A percentile compares a stretch with the other conserved stretches of the same genome.
These are phyloP conservation scores for Pilobolus umbonatus DNA, from an alignment of 192 early-diverging fungal genomes.

Conservation along the genomic window DNA sequence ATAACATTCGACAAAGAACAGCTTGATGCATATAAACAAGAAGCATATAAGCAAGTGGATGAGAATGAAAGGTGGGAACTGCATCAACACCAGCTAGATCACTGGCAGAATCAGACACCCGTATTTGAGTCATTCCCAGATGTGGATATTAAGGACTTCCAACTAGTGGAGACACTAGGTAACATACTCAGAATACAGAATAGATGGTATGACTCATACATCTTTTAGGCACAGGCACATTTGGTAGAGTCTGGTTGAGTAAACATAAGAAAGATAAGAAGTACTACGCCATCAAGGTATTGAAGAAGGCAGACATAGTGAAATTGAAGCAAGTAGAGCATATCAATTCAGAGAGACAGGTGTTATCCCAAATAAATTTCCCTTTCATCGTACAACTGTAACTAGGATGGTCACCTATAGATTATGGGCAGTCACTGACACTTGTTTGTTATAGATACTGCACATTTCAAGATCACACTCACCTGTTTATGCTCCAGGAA, in stretches of 20 bases:
- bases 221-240: conserved; percentile 89
- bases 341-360: conserved; percentile 89
- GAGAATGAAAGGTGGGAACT: conserved; percentile 6
- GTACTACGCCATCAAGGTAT: conserved; percentile 93
- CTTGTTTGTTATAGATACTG: conserved; percentile 53
- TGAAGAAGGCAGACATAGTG: conserved; percentile 89
- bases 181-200: conserved; percentile 1
- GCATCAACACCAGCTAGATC: conserved; percentile 17
- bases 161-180: conserved; percentile 47
- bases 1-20: too few relatives aligned
- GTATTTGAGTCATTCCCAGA: conserved; percentile 18
- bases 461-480: conserved; percentile 80
- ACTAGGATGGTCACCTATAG: conserved; percentile 47
- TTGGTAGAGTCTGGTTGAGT: conserved; percentile 92
- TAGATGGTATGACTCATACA: not conserved
- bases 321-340: conserved; percentile 94
- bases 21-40: too few relatives aligned
- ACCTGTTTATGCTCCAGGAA: conserved; percentile 86
- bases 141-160: conserved; percentile 36
- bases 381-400: conserved; percentile 89
- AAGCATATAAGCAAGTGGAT: not conserved
- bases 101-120: conserved; percentile 21
- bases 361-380: conserved; percentile 76
- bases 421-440: not conserved
- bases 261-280: conserved; percentile 64